These are phyloP conservation scores for Chamaecrista fasciculata DNA, from an alignment of 306 rosid species.

Conservation along the genomic window DNA sequence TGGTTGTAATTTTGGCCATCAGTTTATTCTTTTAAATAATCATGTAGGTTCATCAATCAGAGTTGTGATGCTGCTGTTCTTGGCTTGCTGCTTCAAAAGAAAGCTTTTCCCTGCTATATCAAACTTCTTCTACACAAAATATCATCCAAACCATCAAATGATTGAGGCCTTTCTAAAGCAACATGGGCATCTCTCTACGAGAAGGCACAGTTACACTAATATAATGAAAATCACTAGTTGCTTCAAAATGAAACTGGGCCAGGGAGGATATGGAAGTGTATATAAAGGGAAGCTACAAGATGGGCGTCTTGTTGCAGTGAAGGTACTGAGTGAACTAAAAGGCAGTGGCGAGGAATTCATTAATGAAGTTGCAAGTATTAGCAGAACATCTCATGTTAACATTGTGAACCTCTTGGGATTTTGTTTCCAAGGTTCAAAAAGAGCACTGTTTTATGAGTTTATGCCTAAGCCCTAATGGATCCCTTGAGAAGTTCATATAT, in stretches of 20 bases:
- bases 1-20: too few species aligned
- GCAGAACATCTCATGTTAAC: conserved; percentile 31
- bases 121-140: background rate
- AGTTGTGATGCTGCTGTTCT: conserved; percentile 13
- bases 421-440: conserved; percentile 18
- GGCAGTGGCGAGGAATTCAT: conserved; percentile 40
- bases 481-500: conserved; percentile 28
- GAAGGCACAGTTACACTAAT: conserved; percentile 14
- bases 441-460: conserved; percentile 27
- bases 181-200: background rate
- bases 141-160: background rate
- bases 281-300: conserved; percentile 26
- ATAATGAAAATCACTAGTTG: conserved; percentile 21
- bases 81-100: background rate
- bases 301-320: conserved; percentile 10
- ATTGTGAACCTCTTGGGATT: conserved; percentile 8
- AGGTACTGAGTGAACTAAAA: conserved; percentile 15
- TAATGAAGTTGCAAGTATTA: conserved; percentile 26
- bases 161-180: conserved; percentile 3
- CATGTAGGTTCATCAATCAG: background rate
- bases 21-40: background rate
- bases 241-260: conserved; percentile 28
- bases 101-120: background rate
- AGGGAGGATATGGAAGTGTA: conserved; percentile 30
- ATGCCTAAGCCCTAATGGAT: conserved; percentile 36